These are phyloP conservation scores for Alternaria alternata DNA, from an alignment of 2,329 filamentous ascomycete species.

Conservation along the genomic window DNA sequence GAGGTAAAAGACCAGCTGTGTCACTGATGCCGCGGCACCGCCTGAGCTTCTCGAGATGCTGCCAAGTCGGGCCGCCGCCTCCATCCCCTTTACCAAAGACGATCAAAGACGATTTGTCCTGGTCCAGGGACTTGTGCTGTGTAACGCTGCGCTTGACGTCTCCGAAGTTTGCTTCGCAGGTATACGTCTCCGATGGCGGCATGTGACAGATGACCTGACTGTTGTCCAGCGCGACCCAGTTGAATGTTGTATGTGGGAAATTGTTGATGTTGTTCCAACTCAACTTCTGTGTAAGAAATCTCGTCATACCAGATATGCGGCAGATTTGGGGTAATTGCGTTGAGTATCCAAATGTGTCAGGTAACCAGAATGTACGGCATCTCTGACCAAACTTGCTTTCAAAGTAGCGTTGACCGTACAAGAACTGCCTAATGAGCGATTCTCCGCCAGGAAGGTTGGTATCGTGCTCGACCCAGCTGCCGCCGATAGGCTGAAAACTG, in stretches of 20 bases:
- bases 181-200: conserved; percentile 95
- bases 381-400: conserved; percentile 90
- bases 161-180: conserved; percentile 90
- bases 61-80: conserved; percentile 91
- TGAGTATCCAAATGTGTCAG: conserved; percentile 97
- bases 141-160: conserved; percentile 89
- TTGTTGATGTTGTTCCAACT: conserved; percentile 99
- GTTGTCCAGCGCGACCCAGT: conserved; percentile 95
- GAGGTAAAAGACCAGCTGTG: conserved; percentile 80
- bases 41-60: conserved; percentile 93
- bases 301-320: conserved; percentile 90
- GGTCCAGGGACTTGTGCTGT: conserved; percentile 94
- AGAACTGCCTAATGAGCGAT: conserved; percentile 89
- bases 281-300: conserved; percentile 97
- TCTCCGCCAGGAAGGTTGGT: conserved; percentile 97
- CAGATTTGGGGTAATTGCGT: conserved; percentile 93
- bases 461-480: conserved; percentile 98
- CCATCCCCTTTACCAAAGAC: conserved; percentile 98
- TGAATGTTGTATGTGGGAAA: conserved; percentile 98
- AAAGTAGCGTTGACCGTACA: conserved; percentile 95
- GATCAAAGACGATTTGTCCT: conserved; percentile 87
- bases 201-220: conserved; percentile 98
- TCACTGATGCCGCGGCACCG: conserved; percentile 92
- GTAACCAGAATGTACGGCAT: conserved; percentile 94
- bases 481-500: conserved; percentile 92